Conservation (phyloP, 176 grass and related monocot genomes). For the Luzula sylvatica region DNA sequence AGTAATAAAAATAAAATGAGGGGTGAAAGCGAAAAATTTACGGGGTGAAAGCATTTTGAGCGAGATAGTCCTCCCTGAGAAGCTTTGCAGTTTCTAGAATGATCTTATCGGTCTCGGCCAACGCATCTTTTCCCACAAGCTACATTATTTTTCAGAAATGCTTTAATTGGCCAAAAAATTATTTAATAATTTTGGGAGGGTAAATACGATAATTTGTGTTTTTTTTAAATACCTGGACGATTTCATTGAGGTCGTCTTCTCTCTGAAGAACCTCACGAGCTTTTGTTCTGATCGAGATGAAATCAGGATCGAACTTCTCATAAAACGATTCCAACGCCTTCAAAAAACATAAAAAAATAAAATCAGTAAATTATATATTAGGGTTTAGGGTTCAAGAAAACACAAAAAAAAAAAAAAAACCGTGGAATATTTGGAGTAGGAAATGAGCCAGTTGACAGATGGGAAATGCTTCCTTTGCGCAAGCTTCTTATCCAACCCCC, state of each 20-base stretch:
- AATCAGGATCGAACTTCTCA: conserved; percentile 62
- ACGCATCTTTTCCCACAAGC: conserved; percentile 89
- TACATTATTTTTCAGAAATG: conserved; percentile 13
- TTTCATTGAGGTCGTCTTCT: conserved; percentile 94
- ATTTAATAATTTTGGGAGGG: too few species aligned
- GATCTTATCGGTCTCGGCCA: conserved; percentile 84
- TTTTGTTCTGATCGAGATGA: conserved; percentile 91
- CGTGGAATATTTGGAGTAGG: conserved; percentile 96
- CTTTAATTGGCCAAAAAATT: too few species aligned
- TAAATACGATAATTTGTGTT: too few species aligned
- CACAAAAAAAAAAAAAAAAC: conserved; percentile 20
- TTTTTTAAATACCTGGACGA: conserved; percentile 79
- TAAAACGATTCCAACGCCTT: conserved; percentile 75
- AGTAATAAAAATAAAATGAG: too few species aligned
- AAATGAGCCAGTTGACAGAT: conserved; percentile 99
- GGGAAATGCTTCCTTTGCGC: conserved; percentile 99
- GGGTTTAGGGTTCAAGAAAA: neutral
- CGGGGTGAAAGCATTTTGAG: conserved; percentile 90
- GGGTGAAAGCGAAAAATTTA: conserved; percentile 21
- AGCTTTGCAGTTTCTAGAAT: conserved; percentile 76
- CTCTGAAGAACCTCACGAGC: conserved; percentile 85
- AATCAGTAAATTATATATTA: neutral
- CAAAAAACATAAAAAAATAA: neutral
- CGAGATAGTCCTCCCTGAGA: conserved; percentile 78
- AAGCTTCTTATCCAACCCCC: conserved; percentile 98